Evolutionary conservation across 176 grass and related monocot species (phyloP).

Genomic region (Aegilops sharonensis): DNA sequence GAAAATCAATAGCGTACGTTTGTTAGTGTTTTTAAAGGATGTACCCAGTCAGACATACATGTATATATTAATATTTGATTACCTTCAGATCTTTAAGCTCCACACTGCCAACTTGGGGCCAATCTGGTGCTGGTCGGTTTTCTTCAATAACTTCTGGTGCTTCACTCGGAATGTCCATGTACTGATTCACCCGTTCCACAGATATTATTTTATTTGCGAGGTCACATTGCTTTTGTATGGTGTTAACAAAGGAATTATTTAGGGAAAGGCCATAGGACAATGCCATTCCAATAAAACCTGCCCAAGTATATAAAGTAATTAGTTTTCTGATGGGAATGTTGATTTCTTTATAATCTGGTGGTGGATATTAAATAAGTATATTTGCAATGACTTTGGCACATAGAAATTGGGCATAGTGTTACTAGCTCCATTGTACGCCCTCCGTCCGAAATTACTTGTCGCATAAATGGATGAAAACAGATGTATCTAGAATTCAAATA

Average conservation of each 20-base stretch:
- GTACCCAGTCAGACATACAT: background rate
- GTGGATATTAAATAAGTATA: background rate
- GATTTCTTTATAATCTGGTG: constrained; percentile 15
- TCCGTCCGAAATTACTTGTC: too few species aligned
- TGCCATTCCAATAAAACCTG: constrained; percentile 95
- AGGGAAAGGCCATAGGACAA: constrained; percentile 93
- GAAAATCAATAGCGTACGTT: constrained; percentile 19
- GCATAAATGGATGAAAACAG: too few species aligned
- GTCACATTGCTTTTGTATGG: constrained; percentile 81
- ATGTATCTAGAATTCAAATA: too few species aligned
- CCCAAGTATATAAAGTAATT: constrained; percentile 45
- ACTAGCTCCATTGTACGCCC: background rate
- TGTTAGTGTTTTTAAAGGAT: background rate
- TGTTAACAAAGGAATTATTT: constrained; percentile 69
- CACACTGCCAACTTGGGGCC: constrained; percentile 71
- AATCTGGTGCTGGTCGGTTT: constrained; percentile 55
- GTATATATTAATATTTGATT: constrained; percentile 4
- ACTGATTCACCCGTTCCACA: constrained; percentile 93
- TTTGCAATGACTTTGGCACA: background rate
- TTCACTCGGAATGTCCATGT: constrained; percentile 79
- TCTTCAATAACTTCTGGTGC: constrained; percentile 65
- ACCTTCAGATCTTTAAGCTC: constrained; percentile 86
- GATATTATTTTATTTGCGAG: constrained; percentile 87
- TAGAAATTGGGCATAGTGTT: background rate
- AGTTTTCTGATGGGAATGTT: constrained; percentile 1